Evolutionary conservation across 805 yeast species (phyloP).

Genomic region (Pichia scutulata): DNA sequence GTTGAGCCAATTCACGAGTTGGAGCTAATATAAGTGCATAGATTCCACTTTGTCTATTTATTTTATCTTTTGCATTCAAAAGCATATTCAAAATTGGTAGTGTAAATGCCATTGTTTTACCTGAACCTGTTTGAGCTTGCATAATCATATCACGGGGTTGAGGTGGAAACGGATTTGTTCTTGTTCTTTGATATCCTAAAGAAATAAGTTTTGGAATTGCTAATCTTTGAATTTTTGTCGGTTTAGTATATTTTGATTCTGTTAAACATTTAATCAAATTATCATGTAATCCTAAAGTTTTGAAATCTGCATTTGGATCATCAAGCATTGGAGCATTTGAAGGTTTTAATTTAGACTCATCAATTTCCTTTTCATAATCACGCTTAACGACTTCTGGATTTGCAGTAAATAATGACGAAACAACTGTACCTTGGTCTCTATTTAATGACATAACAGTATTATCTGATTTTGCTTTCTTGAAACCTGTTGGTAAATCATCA

Average conservation of each 20-base stretch:
- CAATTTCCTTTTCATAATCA: constrained; percentile 25
- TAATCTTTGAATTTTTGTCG: constrained; percentile 81
- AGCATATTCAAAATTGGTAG: constrained; percentile 76
- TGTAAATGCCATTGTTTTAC: constrained; percentile 84
- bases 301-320: constrained; percentile 48
- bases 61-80: constrained; percentile 39
- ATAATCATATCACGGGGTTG: constrained; percentile 61
- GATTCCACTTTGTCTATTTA: constrained; percentile 66
- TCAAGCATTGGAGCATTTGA: constrained; percentile 85
- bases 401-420: constrained; percentile 79
- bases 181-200: constrained; percentile 20
- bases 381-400: constrained; percentile 45
- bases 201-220: constrained; percentile 59
- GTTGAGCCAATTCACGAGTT: constrained; percentile 90
- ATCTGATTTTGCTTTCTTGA: constrained; percentile 22
- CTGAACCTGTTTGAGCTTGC: constrained; percentile 98
- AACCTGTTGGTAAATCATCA: background rate
- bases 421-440: constrained; percentile 54
- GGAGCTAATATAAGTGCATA: constrained; percentile 89
- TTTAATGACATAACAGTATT: constrained; percentile 17
- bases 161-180: constrained; percentile 9
- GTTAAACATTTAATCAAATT: constrained; percentile 46
- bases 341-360: constrained; percentile 34
- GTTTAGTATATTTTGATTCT: constrained; percentile 50
- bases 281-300: constrained; percentile 59